phyloP scores from a whole-genome alignment of 768 basidiomycete species.

The Russula sp. region DNA sequence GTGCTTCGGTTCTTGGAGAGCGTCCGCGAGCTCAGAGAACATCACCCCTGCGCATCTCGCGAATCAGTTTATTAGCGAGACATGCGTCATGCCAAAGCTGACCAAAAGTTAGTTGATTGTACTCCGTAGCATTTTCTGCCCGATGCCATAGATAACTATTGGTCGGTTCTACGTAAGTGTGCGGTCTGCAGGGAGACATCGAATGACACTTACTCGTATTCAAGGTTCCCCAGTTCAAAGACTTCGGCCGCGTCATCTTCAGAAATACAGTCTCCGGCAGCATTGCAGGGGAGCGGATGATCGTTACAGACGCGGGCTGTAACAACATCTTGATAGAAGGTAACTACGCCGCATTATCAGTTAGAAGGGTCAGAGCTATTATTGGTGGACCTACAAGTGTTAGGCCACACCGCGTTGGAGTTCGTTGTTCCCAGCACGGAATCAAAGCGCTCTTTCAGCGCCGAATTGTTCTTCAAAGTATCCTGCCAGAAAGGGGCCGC shows the following conservation, averaged over 20 bases:
- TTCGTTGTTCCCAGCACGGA: conserved; percentile 42
- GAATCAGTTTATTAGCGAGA: background rate
- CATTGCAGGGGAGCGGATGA: conserved; percentile 46
- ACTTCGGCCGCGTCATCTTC: conserved; percentile 39
- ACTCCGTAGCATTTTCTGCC: conserved; percentile 42
- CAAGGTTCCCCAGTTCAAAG: conserved; percentile 38
- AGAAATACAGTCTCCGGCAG: conserved; percentile 42
- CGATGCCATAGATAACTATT: conserved; percentile 49
- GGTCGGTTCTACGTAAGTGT: background rate
- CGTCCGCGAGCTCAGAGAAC: conserved; percentile 42
- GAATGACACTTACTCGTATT: conserved; percentile 36
- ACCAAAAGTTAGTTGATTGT: conserved; percentile 46
- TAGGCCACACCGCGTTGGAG: conserved; percentile 39
- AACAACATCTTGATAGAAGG: conserved; percentile 50
- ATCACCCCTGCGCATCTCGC: conserved; percentile 41
- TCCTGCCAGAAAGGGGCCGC: conserved; percentile 46
- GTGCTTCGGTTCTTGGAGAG: conserved; percentile 37
- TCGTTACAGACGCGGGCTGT: conserved; percentile 46
- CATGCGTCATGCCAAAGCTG: background rate
- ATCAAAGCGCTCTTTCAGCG: conserved; percentile 40
- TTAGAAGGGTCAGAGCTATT: background rate
- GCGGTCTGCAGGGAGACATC: background rate
- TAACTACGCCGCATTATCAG: conserved; percentile 34
- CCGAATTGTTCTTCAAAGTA: conserved; percentile 40
- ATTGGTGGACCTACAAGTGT: conserved; percentile 43